Conservation (phyloP, 75 land plant species). For the Pinus albicaulis region DNA sequence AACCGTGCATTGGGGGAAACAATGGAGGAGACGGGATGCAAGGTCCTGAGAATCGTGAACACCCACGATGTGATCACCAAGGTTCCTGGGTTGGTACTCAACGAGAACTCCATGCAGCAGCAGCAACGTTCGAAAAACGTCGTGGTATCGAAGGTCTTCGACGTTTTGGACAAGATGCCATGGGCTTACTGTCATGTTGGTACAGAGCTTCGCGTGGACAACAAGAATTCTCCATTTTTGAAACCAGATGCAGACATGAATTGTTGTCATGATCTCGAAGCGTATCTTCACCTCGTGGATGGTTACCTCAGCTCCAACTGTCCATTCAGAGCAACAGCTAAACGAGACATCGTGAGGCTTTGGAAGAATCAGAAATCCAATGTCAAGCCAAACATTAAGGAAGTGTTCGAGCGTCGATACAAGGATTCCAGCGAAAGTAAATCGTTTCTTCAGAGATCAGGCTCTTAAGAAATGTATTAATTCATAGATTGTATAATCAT, state of each 20-base stretch:
- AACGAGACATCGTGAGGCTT: constrained; percentile 14
- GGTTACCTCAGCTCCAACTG: constrained; percentile 50
- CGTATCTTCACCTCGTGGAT: constrained; percentile 71
- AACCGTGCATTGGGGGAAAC: constrained; percentile 47
- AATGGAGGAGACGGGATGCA: constrained; percentile 29
- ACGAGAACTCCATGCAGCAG: constrained; percentile 14
- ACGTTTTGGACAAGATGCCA: constrained; percentile 10
- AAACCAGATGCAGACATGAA: constrained; percentile 52
- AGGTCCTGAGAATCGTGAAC: constrained; percentile 73
- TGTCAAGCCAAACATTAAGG: background rate
- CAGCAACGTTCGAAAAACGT: background rate
- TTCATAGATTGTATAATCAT: too few species aligned
- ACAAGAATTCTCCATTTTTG: constrained; percentile 55
- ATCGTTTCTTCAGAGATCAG: too few species aligned
- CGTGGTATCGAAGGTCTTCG: constrained; percentile 1
- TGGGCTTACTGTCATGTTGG: constrained; percentile 72
- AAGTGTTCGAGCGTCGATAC: too few species aligned
- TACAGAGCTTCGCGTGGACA: constrained; percentile 55
- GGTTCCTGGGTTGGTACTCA: constrained; percentile 51
- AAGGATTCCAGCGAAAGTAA: too few species aligned
- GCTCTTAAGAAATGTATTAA: too few species aligned
- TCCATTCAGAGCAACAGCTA: constrained; percentile 35
- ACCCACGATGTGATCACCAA: constrained; percentile 63
- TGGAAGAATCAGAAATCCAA: constrained; percentile 14
- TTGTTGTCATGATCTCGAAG: constrained; percentile 79